These are phyloP conservation scores for Eucalyptus coolabah DNA, from an alignment of 345 rosid species.

Conservation along the genomic window DNA sequence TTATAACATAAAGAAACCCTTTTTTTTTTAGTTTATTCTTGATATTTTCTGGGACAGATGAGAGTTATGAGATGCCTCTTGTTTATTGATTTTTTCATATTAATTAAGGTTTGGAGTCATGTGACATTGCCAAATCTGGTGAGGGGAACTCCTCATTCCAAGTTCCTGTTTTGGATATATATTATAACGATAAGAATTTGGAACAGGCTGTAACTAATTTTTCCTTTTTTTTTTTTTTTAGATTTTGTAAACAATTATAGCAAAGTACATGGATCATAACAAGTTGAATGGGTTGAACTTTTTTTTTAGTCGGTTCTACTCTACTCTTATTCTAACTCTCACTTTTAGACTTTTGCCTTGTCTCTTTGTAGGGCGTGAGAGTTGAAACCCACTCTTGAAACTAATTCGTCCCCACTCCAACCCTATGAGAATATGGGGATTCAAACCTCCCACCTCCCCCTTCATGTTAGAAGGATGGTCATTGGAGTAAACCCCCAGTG, in stretches of 20 bases:
- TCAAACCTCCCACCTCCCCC: fast-evolving
- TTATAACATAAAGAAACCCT: background rate
- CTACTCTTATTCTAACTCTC: too few relatives aligned
- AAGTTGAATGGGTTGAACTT: background rate
- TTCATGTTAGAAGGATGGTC: too few relatives aligned
- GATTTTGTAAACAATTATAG: background rate
- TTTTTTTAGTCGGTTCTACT: too few relatives aligned
- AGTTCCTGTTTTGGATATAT: background rate
- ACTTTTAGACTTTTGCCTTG: fast-evolving
- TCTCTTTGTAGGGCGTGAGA: too few relatives aligned
- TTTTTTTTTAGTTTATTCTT: background rate
- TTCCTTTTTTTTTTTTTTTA: background rate
- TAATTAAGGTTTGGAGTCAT: background rate
- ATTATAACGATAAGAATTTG: background rate
- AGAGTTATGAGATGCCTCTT: background rate
- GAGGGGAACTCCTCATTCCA: background rate
- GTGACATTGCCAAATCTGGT: background rate
- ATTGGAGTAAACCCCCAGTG: too few relatives aligned
- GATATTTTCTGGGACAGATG: background rate
- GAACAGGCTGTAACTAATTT: background rate
- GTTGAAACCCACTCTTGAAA: too few relatives aligned
- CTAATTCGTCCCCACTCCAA: too few relatives aligned
- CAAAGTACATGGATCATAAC: background rate
- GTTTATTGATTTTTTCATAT: background rate
- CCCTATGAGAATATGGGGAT: fast-evolving